These are phyloP conservation scores for Suillus plorans DNA, from an alignment of 768 basidiomycete genomes.

Conservation along the genomic window DNA sequence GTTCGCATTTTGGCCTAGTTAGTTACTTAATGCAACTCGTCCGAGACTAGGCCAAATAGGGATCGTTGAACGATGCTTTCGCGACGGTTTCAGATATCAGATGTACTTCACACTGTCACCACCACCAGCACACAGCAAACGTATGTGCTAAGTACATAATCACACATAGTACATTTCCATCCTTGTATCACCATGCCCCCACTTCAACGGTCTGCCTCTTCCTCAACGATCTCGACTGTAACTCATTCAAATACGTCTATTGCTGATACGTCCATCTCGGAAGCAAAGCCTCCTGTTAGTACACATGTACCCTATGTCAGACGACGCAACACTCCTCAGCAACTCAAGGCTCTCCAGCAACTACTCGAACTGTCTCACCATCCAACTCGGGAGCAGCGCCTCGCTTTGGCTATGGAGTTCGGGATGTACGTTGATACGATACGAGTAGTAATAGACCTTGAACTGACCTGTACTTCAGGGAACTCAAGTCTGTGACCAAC, in stretches of 20 bases:
- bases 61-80: no score
- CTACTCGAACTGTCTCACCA: slow-evolving; percentile 38
- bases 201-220: slow-evolving; percentile 6
- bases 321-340: slow-evolving; percentile 32
- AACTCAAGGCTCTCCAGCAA: slow-evolving; percentile 34
- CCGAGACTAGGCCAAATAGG: no score
- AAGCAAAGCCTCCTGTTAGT: neutral
- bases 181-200: slow-evolving; percentile 13
- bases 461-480: slow-evolving; percentile 40
- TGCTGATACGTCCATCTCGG: neutral
- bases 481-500: slow-evolving; percentile 67
- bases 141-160: slow-evolving; percentile 15
- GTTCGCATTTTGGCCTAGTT: no score
- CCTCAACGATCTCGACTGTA: slow-evolving; percentile 4
- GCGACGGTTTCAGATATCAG: no score
- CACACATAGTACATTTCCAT: neutral
- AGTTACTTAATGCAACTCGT: no score
- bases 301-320: slow-evolving; percentile 27
- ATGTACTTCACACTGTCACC: neutral
- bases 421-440: slow-evolving; percentile 31
- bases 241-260: slow-evolving; percentile 2
- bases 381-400: slow-evolving; percentile 43
- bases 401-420: slow-evolving; percentile 36
- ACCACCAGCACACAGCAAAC: slow-evolving; percentile 11
- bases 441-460: neutral